Evolutionary conservation across 352 stramenopile genomes (phyloP).

Genomic region (Globisporangium viniferum): DNA sequence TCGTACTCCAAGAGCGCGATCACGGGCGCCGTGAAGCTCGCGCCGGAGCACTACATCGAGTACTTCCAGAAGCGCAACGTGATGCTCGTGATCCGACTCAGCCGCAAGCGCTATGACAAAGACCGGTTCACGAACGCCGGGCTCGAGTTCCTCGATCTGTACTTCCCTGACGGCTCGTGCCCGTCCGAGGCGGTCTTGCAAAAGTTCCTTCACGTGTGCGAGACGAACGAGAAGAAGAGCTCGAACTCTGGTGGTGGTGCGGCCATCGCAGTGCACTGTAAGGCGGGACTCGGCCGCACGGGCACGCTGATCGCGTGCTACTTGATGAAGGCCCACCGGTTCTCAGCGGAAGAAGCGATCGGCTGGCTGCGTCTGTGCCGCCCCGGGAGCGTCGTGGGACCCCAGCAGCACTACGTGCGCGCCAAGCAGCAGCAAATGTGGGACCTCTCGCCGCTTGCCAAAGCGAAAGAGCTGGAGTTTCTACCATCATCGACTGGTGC

Average conservation of each 20-base stretch:
- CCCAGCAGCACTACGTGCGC: constrained; percentile 92
- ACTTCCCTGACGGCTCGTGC: constrained; percentile 91
- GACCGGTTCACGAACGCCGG: constrained; percentile 71
- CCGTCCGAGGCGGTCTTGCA: constrained; percentile 74
- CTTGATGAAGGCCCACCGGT: constrained; percentile 92
- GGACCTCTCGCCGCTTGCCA: not conserved
- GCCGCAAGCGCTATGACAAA: constrained; percentile 93
- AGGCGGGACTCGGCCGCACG: constrained; percentile 92
- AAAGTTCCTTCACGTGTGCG: constrained; percentile 67
- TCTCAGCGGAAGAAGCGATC: constrained; percentile 92
- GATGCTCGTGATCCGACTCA: constrained; percentile 84
- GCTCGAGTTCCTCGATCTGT: constrained; percentile 88
- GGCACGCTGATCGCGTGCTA: constrained; percentile 94
- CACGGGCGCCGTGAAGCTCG: constrained; percentile 30
- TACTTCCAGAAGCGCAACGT: constrained; percentile 25
- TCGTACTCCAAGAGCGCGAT: constrained; percentile 14
- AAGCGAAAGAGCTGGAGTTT: not conserved
- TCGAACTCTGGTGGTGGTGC: constrained; percentile 14
- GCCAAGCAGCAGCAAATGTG: constrained; percentile 43
- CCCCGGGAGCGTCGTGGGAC: constrained; percentile 91
- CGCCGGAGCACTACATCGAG: constrained; percentile 31
- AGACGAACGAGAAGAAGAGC: constrained; percentile 18
- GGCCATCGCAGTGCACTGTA: constrained; percentile 95
- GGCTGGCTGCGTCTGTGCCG: constrained; percentile 91
- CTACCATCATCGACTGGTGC: not conserved